Conservation (phyloP, 441 rosid genomes). For the Adansonia grandidieri region DNA sequence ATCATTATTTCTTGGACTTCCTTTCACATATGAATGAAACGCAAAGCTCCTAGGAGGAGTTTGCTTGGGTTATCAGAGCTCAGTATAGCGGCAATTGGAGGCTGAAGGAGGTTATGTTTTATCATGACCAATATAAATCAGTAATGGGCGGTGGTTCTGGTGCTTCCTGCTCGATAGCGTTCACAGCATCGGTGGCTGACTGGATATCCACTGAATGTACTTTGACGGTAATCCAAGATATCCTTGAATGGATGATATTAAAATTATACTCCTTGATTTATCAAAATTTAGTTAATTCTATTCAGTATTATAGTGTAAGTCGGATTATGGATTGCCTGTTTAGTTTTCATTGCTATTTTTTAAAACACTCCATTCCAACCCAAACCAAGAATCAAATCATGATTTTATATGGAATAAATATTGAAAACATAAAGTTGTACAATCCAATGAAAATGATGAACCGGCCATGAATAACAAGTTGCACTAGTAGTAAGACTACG, state of each 20-base stretch:
- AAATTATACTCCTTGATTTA: not conserved
- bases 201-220: not conserved
- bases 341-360: not conserved
- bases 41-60: not conserved
- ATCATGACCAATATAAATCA: not conserved
- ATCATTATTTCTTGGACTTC: not conserved
- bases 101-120: not conserved
- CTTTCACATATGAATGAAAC: not conserved
- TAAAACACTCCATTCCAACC: not conserved
- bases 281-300: not conserved
- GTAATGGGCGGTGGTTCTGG: not conserved
- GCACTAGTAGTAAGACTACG: no score
- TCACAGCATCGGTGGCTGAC: not conserved
- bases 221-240: not conserved
- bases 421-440: not conserved
- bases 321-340: slow-evolving; percentile 3
- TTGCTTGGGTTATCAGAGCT: not conserved
- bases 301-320: no score
- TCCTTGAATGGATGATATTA: not conserved
- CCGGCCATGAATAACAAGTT: no score
- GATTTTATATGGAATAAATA: not conserved
- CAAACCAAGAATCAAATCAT: slow-evolving; percentile 1
- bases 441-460: no score
- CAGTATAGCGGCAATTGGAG: not conserved
- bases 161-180: not conserved